These are phyloP conservation scores for Saururus chinensis DNA, from an alignment of 164 flowering plant genomes.

Conservation along the genomic window DNA sequence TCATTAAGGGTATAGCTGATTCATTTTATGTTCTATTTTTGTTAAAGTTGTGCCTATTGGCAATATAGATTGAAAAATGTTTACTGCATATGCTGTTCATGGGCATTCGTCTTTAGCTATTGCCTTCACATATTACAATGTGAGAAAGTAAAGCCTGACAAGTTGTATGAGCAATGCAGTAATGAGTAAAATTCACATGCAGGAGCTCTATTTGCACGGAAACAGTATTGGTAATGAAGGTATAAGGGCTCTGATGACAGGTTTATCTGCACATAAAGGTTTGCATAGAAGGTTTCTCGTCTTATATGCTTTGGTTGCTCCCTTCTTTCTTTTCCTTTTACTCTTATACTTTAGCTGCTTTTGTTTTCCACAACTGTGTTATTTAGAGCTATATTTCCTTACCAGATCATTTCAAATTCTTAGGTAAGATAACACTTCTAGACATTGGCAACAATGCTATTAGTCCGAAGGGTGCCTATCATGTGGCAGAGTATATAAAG, in stretches of 20 bases:
- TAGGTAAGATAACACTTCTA: slow-evolving; percentile 57
- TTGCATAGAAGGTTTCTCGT: not conserved
- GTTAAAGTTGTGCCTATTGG: not conserved
- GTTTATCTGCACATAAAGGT: slow-evolving; percentile 76
- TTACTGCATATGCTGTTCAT: not conserved
- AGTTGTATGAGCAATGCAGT: not conserved
- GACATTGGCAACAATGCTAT: slow-evolving; percentile 86
- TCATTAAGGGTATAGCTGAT: slow-evolving; percentile 58
- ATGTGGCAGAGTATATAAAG: slow-evolving; percentile 79
- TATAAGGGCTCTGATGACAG: slow-evolving; percentile 60
- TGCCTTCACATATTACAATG: too few species aligned
- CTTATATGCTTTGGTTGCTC: not conserved
- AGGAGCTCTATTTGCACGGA: slow-evolving; percentile 93
- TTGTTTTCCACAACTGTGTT: not conserved
- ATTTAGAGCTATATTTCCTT: not conserved
- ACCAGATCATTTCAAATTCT: not conserved
- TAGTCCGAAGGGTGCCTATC: slow-evolving; percentile 68
- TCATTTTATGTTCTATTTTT: slow-evolving; percentile 5
- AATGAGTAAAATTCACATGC: slow-evolving; percentile 7
- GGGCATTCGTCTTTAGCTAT: too few species aligned
- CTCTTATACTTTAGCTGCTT: not conserved
- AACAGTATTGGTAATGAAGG: slow-evolving; percentile 96
- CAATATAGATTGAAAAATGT: not conserved
- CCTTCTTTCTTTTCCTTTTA: not conserved
- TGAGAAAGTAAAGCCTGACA: too few species aligned